These are phyloP conservation scores for Leishmania braziliensis DNA, from an alignment of 208 protist species.

Conservation along the genomic window DNA sequence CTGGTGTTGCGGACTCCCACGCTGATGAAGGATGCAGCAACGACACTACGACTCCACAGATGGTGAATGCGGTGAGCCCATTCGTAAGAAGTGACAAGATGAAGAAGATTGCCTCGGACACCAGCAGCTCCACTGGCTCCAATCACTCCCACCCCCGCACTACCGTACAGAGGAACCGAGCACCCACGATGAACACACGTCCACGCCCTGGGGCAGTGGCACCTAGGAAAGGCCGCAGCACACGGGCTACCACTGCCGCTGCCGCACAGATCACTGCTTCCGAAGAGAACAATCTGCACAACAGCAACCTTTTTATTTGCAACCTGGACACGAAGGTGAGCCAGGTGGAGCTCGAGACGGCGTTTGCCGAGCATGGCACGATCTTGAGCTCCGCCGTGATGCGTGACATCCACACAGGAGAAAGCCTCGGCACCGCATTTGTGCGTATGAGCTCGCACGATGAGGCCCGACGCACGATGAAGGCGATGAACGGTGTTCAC, in stretches of 20 bases:
- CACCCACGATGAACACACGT: neutral
- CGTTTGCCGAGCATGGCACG: slow-evolving; percentile 50
- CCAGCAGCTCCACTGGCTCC: slow-evolving; percentile 7
- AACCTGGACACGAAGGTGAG: slow-evolving; percentile 38
- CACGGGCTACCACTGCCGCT: neutral
- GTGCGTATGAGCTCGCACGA: slow-evolving; percentile 56
- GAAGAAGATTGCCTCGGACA: neutral
- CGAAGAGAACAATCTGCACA: slow-evolving; percentile 22
- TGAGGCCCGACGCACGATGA: slow-evolving; percentile 39
- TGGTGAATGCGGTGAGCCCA: neutral
- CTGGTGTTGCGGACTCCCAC: neutral
- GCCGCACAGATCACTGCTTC: neutral
- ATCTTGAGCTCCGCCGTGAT: slow-evolving; percentile 64
- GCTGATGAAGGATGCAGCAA: neutral
- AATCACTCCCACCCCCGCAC: neutral
- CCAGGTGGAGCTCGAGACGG: slow-evolving; percentile 38
- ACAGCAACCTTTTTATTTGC: slow-evolving; percentile 68
- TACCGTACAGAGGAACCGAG: too few relatives aligned
- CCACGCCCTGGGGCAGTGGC: neutral
- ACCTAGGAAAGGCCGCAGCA: slow-evolving; percentile 1
- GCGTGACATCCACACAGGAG: slow-evolving; percentile 70
- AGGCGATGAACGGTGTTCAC: slow-evolving; percentile 16
- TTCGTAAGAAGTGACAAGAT: neutral
- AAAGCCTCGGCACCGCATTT: slow-evolving; percentile 70
- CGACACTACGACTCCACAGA: slow-evolving; percentile 1